Evolutionary conservation across 2,329 filamentous ascomycete genomes (phyloP).

Genomic region (Botrytis medusae): DNA sequence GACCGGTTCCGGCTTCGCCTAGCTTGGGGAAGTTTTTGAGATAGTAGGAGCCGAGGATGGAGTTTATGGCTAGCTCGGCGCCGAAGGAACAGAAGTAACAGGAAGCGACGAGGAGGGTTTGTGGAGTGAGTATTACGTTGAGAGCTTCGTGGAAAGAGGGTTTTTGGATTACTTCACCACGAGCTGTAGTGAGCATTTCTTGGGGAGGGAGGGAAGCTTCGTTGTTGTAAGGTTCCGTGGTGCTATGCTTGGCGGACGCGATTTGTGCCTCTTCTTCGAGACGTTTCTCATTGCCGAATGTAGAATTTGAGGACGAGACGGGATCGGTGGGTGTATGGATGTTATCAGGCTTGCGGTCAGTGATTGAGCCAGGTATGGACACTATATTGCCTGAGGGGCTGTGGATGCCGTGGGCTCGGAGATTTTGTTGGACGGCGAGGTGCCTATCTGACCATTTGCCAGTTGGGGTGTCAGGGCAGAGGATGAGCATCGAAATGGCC

Average conservation of each 20-base stretch:
- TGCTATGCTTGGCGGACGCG: slow-evolving; percentile 44
- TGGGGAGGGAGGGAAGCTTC: slow-evolving; percentile 50
- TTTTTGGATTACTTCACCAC: slow-evolving; percentile 53
- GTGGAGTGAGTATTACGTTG: slow-evolving; percentile 50
- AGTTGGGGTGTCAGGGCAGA: slow-evolving; percentile 79
- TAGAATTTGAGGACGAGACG: not conserved
- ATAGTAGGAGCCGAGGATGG: slow-evolving; percentile 59
- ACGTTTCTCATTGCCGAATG: slow-evolving; percentile 39
- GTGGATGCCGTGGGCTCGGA: slow-evolving; percentile 50
- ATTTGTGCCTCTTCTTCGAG: slow-evolving; percentile 50
- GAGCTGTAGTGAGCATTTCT: slow-evolving; percentile 54
- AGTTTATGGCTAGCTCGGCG: slow-evolving; percentile 62
- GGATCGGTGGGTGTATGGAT: slow-evolving; percentile 9
- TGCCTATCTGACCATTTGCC: slow-evolving; percentile 76
- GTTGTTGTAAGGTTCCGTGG: slow-evolving; percentile 36
- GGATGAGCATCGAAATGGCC: slow-evolving; percentile 66
- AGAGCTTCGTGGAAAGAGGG: slow-evolving; percentile 54
- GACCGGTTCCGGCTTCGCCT: slow-evolving; percentile 55
- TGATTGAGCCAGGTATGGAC: slow-evolving; percentile 38
- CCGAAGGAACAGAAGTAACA: slow-evolving; percentile 66
- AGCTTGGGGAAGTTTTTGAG: slow-evolving; percentile 58
- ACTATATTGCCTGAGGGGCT: slow-evolving; percentile 32
- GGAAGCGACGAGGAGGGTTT: slow-evolving; percentile 54
- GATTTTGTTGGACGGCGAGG: slow-evolving; percentile 43
- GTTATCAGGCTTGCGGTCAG: slow-evolving; percentile 23